Base-by-base conservation (phyloP, 2,329 filamentous ascomycete genomes). In the Furcasterigmium sp. region DNA sequence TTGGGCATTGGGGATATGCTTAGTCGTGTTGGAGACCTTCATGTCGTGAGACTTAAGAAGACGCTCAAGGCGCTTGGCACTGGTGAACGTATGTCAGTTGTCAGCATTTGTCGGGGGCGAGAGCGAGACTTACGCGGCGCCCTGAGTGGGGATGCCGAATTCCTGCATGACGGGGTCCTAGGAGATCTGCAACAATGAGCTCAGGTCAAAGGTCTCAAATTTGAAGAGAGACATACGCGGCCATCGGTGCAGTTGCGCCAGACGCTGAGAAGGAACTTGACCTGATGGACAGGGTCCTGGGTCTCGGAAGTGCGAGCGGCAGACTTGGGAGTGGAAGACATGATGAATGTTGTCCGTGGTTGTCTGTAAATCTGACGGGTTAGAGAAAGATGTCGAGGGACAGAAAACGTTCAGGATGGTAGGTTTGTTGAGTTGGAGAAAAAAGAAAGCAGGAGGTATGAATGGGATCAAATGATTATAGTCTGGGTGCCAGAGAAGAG, bases 11-110 rank as follows among this genome's bases (percentile, higher is more conserved):
- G 32, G 32, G 17, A 35, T n/a, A 18, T 35, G 14, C 32, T 35
- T 35, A 9, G 18, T 42, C 28, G 46, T 44, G 29, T 46, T 41
- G 30, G 42, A 41, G 19, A 49, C 42, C 39, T 49, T 48, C 49
- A 82, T 75, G 20, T 69, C 71, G 50, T 82, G 68, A 8, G 73
- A 63, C 57, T 82, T 82, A 63, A 84, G 68, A 56, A 87, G 71
- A 25, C 82, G 76, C 60, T 84, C 79, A 54, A 83, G 86, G 52
- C 82, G 69, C 62, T 86, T 86, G 49, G 80, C 76, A 2, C 83
- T 86, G 54, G 47, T 13, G 21, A 11, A 14, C 44, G 14, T 14
- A 19, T 8, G 23, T 5, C 15, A 7, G 25, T 25, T 14, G 29
- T 26, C 19, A 39, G 17, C 37, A 45, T 21, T 44, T 25, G 19